phyloP scores from a whole-genome alignment of 1,139 yeast genomes.

The Hanseniaspora uvarum region DNA sequence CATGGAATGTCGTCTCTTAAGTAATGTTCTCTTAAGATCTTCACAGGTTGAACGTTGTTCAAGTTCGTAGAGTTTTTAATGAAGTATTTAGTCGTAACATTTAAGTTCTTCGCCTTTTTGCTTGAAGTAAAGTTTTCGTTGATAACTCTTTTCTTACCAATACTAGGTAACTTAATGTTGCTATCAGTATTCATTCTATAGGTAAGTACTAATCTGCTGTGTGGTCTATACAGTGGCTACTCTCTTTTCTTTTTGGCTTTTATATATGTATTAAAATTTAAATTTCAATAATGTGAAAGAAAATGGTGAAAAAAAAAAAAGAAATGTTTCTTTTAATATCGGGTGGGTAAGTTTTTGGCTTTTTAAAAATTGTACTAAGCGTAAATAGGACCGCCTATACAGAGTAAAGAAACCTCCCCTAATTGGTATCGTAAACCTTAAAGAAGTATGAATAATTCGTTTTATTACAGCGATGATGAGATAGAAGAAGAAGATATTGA shows the following conservation, averaged over 20 bases:
- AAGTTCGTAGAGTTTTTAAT: slow-evolving; percentile 76
- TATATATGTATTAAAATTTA: not conserved
- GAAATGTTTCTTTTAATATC: not conserved
- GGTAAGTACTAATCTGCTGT: not conserved
- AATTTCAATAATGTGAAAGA: not conserved
- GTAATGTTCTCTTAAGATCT: slow-evolving; percentile 88
- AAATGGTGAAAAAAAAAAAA: not conserved
- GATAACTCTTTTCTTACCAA: slow-evolving; percentile 15
- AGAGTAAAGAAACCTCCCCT: too few relatives aligned
- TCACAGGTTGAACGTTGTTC: slow-evolving; percentile 49
- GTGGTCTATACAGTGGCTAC: not conserved
- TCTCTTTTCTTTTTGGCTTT: not conserved
- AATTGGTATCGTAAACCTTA: too few relatives aligned
- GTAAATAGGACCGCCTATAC: too few relatives aligned
- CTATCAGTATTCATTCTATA: not conserved
- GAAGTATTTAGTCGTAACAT: slow-evolving; percentile 82
- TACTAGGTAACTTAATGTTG: not conserved
- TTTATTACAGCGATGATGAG: slow-evolving; percentile 9
- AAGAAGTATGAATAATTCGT: not conserved
- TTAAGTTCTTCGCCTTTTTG: slow-evolving; percentile 38
- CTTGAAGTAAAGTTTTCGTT: not conserved
- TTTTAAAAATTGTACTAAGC: not conserved
- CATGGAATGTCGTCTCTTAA: slow-evolving; percentile 88
- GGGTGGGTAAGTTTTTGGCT: not conserved
- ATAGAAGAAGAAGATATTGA: slow-evolving; percentile 11